Conservation (phyloP, 805 yeast species). For the Myxozyma vanderwaltii region DNA sequence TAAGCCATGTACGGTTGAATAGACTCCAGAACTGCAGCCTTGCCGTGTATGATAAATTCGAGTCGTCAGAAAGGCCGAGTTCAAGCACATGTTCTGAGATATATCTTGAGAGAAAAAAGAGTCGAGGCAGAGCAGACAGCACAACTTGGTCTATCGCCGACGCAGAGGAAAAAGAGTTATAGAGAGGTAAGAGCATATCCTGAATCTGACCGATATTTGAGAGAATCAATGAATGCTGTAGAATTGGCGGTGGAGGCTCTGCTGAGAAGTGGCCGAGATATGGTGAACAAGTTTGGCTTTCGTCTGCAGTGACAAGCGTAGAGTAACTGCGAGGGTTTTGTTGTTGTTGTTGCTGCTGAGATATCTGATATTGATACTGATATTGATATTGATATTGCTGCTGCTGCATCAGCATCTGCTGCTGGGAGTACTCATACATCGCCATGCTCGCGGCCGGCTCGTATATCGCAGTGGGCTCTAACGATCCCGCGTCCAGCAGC, state of each 20-base stretch:
- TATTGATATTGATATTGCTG: not conserved
- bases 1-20: slow-evolving; percentile 24
- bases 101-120: slow-evolving; percentile 3
- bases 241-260: not conserved
- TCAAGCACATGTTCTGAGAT: slow-evolving; percentile 11
- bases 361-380: not conserved
- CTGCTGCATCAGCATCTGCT: not conserved
- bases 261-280: not conserved
- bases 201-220: slow-evolving; percentile 5
- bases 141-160: not conserved
- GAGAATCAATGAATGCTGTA: not conserved
- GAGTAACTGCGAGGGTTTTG: too few relatives aligned
- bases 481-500: not conserved
- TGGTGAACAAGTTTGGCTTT: not conserved
- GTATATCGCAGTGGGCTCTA: not conserved
- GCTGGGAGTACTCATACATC: not conserved
- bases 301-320: too few relatives aligned
- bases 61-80: slow-evolving; percentile 23
- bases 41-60: not conserved
- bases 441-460: not conserved
- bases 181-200: not conserved
- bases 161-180: not conserved
- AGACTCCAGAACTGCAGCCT: slow-evolving; percentile 23
- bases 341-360: not conserved
- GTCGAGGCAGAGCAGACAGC: not conserved